Evolutionary conservation across 306 rosid genomes (phyloP).

Genomic region (Hylodesmum podocarpum): DNA sequence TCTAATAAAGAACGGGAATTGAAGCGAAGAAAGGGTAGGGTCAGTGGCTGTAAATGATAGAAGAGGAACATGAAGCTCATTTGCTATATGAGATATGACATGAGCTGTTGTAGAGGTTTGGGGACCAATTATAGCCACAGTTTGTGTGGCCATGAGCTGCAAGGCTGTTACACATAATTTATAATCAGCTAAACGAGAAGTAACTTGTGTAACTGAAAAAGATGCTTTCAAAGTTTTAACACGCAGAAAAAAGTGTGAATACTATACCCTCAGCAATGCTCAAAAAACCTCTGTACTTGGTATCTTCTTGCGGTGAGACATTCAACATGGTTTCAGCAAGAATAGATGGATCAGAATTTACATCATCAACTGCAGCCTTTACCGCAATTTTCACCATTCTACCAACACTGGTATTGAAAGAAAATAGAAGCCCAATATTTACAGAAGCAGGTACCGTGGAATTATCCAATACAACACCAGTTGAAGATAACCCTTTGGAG

Average conservation of each 20-base stretch:
- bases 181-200: slow-evolving; percentile 22
- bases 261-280: slow-evolving; percentile 78
- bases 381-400: slow-evolving; percentile 72
- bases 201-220: not conserved
- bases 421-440: slow-evolving; percentile 69
- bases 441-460: slow-evolving; percentile 59
- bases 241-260: not conserved
- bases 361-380: slow-evolving; percentile 67
- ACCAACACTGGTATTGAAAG: slow-evolving; percentile 60
- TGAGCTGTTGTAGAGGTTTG: slow-evolving; percentile 86
- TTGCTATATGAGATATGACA: slow-evolving; percentile 83
- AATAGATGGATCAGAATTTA: slow-evolving; percentile 73
- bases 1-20: slow-evolving; percentile 87
- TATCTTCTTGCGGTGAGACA: slow-evolving; percentile 58
- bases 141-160: slow-evolving; percentile 73
- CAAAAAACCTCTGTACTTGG: slow-evolving; percentile 76
- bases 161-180: slow-evolving; percentile 59
- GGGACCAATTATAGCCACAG: slow-evolving; percentile 94
- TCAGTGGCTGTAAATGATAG: slow-evolving; percentile 82
- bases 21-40: slow-evolving; percentile 86
- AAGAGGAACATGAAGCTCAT: slow-evolving; percentile 84
- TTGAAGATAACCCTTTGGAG: slow-evolving; percentile 47
- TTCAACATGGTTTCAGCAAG: slow-evolving; percentile 60
- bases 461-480: slow-evolving; percentile 46
- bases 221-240: not conserved